Conservation (phyloP, 306 rosid genomes). For the Lupinus albus region DNA sequence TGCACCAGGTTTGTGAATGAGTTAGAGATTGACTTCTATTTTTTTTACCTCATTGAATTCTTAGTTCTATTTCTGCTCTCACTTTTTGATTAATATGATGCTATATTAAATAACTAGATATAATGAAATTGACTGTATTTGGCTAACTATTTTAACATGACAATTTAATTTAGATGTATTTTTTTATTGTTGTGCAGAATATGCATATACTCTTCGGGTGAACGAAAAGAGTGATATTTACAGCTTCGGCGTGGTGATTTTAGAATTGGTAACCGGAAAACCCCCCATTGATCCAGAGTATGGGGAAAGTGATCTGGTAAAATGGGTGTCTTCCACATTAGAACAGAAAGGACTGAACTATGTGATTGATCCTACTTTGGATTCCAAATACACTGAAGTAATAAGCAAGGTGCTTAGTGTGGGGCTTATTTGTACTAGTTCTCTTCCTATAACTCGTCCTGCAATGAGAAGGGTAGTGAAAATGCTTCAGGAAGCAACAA, state of each 20-base stretch:
- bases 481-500: slow-evolving; percentile 55
- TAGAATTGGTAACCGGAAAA: slow-evolving; percentile 71
- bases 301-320: slow-evolving; percentile 61
- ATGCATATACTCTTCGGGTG: slow-evolving; percentile 71
- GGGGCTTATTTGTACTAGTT: slow-evolving; percentile 57
- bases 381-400: slow-evolving; percentile 49
- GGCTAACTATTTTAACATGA: neutral
- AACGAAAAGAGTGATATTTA: slow-evolving; percentile 77
- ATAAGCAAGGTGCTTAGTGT: slow-evolving; percentile 52
- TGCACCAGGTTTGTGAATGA: slow-evolving; percentile 67
- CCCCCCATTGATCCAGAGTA: slow-evolving; percentile 61
- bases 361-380: slow-evolving; percentile 57
- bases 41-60: neutral
- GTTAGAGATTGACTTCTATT: neutral
- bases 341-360: slow-evolving; percentile 50
- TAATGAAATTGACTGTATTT: neutral
- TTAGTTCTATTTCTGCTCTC: neutral
- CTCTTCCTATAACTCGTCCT: slow-evolving; percentile 61
- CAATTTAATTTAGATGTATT: neutral
- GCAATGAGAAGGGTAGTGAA: slow-evolving; percentile 72
- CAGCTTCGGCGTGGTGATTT: slow-evolving; percentile 72
- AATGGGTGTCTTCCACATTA: slow-evolving; percentile 55
- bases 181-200: slow-evolving; percentile 50
- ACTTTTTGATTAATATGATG: neutral
- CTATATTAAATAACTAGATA: neutral